Conservation (phyloP, 75 land plant genomes). For the Pinus albicaulis region DNA sequence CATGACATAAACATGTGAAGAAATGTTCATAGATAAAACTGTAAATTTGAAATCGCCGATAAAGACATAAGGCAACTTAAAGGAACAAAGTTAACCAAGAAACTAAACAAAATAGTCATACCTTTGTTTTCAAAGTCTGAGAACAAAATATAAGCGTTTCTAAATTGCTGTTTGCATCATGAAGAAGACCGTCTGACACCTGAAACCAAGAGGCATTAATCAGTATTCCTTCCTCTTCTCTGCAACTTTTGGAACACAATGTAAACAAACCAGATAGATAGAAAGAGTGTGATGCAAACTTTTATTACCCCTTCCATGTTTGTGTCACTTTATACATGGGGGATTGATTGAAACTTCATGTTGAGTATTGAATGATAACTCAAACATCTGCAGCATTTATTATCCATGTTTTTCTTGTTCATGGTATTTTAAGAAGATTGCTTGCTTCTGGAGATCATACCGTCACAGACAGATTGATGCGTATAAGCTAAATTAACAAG, state of each 20-base stretch:
- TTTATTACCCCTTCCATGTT: not conserved
- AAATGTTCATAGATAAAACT: not conserved
- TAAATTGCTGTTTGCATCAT: slow-evolving; percentile 81
- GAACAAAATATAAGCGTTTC: slow-evolving; percentile 92
- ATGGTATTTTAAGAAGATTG: not conserved
- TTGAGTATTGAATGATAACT: not conserved
- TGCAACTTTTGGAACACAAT: not conserved
- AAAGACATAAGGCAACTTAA: not conserved
- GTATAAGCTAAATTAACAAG: not conserved
- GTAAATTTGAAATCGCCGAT: not conserved
- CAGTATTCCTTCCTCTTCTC: not conserved
- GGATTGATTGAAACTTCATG: not conserved
- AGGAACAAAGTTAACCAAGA: not conserved
- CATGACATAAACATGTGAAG: not conserved
- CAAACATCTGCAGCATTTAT: not conserved
- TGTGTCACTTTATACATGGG: not conserved
- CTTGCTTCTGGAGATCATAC: not conserved
- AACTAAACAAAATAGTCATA: slow-evolving; percentile 15
- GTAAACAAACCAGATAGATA: not conserved
- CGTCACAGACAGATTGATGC: not conserved
- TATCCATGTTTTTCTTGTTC: not conserved
- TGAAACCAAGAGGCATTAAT: slow-evolving; percentile 9
- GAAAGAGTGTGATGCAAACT: no score
- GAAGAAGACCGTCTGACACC: slow-evolving; percentile 93
- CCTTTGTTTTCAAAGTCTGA: slow-evolving; percentile 96